Percentiles rank a stretch among this genome's conserved stretches.
These are phyloP conservation scores for Amylostereum areolatum DNA, from an alignment of 1,284 basidiomycete species.

Conservation along the genomic window DNA sequence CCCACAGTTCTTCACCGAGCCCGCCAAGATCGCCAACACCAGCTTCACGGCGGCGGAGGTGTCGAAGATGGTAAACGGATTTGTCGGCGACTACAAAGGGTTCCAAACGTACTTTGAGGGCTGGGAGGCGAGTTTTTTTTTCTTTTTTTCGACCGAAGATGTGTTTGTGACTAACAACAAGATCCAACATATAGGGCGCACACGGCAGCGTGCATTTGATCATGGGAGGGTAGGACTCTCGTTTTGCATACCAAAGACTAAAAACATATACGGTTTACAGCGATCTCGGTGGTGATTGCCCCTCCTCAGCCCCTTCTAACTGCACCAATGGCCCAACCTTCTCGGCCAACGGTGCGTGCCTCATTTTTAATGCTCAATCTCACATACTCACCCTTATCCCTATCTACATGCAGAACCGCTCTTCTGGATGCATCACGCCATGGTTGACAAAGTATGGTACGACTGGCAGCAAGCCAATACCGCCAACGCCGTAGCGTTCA, in stretches of 20 bases:
- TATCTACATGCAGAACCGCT: slow-evolving; percentile 15
- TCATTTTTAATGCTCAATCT: slow-evolving; percentile 34
- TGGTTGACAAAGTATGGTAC: slow-evolving; percentile 34
- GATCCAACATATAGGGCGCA: slow-evolving; percentile 17
- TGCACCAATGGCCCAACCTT: slow-evolving; percentile 19
- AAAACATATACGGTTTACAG: slow-evolving; percentile 6
- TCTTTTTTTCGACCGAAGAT: not conserved
- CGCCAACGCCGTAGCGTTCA: slow-evolving; percentile 21
- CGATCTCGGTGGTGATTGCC: slow-evolving; percentile 22
- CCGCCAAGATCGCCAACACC: slow-evolving; percentile 19
- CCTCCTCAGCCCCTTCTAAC: slow-evolving; percentile 13
- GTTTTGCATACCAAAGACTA: not conserved
- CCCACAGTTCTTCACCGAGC: slow-evolving; percentile 17
- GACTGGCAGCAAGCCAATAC: slow-evolving; percentile 29
- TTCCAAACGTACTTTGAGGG: slow-evolving; percentile 29
- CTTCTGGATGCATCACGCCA: slow-evolving; percentile 31
- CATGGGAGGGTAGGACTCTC: slow-evolving; percentile 20
- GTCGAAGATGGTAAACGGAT: slow-evolving; percentile 21
- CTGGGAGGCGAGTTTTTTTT: not conserved
- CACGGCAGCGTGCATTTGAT: slow-evolving; percentile 23
- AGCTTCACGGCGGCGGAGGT: slow-evolving; percentile 24
- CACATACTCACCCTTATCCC: slow-evolving; percentile 2
- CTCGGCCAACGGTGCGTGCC: slow-evolving; percentile 27
- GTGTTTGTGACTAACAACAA: too few species aligned
- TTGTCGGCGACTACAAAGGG: slow-evolving; percentile 25